Evolutionary conservation across 345 rosid genomes (phyloP), one percentile per base, ranked within the genome.

Genomic region (Eucalyptus cloeziana): DNA sequence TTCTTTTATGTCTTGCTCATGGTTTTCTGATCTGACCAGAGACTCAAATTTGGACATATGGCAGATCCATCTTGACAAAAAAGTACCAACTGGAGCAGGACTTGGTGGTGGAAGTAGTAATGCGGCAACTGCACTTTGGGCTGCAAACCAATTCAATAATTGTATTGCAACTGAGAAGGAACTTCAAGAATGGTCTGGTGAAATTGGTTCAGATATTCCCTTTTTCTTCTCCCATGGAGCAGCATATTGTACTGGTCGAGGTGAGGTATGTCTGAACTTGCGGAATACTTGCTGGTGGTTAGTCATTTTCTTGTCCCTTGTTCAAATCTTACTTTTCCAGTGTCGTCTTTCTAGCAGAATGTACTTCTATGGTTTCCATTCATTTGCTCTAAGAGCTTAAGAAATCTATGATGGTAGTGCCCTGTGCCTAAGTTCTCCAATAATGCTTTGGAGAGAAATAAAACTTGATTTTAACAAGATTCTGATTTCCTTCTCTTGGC

Each of bases 121-220:
- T 94, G 99, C 99, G 87, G 99, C 99, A 64, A 98, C 99, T 49
- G 99, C 99, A 45, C 97, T 98, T 50, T 98, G 99, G 99, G 99
- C 99, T 14, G 99, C 98, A 69, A 98, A 98, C 93, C 96, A 95
- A 92, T 95, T 97, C 92, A 95, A 93, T 90, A 96, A 98, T 54
- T 89, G 94, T 92, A 86, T 90, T 89, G 99, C 94, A 54, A 92
- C 96, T 24, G 98, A 98, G 93, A 95, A 95, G 87, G 97, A 98
- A 85, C 99, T 98, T 33, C 98, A 97, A 86, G 98, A 97, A 86
- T 98, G 99, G 99, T 98, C 99, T 10, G 92, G 98, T 87, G 99
- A 97, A 93, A 98, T 96, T 67, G 99, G 99, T 69, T 98, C 99
- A 79, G 99, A 98, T 93, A 93, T 98, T 90, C 98, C 99, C 87